A percentile compares a stretch with the other conserved stretches of the same genome.
Conservation (phyloP, 805 yeast species). For the Hanseniaspora occidentalis region DNA sequence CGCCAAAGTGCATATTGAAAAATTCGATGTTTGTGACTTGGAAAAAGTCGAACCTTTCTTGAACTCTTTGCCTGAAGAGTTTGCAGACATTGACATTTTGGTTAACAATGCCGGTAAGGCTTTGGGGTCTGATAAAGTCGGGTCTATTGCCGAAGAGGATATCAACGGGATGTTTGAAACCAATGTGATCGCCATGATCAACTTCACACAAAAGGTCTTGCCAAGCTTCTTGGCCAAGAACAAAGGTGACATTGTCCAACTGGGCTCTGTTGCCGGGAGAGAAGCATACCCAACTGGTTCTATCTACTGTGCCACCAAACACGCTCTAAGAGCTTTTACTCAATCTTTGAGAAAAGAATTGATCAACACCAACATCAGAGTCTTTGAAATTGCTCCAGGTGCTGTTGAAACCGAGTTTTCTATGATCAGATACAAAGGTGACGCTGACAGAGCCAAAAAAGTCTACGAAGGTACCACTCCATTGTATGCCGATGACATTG, state of each 20-base stretch:
- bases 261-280: slow-evolving; percentile 72
- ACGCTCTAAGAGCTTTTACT: slow-evolving; percentile 60
- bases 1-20: slow-evolving; percentile 32
- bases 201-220: slow-evolving; percentile 68
- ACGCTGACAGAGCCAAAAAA: slow-evolving; percentile 36
- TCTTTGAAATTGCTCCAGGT: slow-evolving; percentile 58
- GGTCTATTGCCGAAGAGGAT: slow-evolving; percentile 51
- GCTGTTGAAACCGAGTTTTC: slow-evolving; percentile 60
- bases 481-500: slow-evolving; percentile 44
- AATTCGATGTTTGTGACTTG: slow-evolving; percentile 46
- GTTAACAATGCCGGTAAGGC: slow-evolving; percentile 76
- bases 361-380: slow-evolving; percentile 55
- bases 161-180: slow-evolving; percentile 70
- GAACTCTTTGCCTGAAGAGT: slow-evolving; percentile 40
- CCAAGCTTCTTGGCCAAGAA: slow-evolving; percentile 59
- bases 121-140: slow-evolving; percentile 65
- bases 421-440: slow-evolving; percentile 47
- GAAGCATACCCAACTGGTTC: slow-evolving; percentile 73
- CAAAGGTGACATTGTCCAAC: slow-evolving; percentile 58
- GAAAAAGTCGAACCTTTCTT: slow-evolving; percentile 42
- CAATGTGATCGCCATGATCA: slow-evolving; percentile 76
- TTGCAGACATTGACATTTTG: slow-evolving; percentile 52
- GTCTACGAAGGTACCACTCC: slow-evolving; percentile 47
- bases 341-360: slow-evolving; percentile 65
- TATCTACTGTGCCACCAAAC: slow-evolving; percentile 65